Evolutionary conservation across 495 filamentous ascomycete genomes (phyloP).

Genomic region (Thozetella sp.): DNA sequence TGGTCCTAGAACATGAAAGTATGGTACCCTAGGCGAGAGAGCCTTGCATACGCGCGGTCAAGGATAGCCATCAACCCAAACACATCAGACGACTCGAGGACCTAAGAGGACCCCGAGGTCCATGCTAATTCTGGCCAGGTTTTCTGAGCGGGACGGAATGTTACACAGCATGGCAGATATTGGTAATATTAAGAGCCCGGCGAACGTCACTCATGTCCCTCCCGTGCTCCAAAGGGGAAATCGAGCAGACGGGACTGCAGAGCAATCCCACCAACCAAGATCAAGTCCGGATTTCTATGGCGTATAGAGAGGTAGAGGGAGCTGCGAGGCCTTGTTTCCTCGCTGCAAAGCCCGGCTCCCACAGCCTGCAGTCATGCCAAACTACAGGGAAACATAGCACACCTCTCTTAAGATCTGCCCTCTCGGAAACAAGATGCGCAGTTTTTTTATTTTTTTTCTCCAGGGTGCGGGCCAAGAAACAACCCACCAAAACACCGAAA

Average conservation of each 20-base stretch:
- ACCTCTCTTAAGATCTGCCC: neutral
- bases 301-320: neutral
- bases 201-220: too few relatives aligned
- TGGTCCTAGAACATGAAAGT: too few relatives aligned
- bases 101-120: neutral
- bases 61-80: neutral
- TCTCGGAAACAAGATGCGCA: neutral
- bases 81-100: neutral
- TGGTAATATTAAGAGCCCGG: too few relatives aligned
- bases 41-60: neutral
- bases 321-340: neutral
- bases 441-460: too few relatives aligned
- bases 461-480: too few relatives aligned
- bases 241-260: too few relatives aligned
- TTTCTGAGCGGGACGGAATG: too few relatives aligned
- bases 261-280: neutral
- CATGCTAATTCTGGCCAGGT: constrained; percentile 1
- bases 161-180: too few relatives aligned
- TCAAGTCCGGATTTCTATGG: neutral
- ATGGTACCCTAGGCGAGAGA: neutral
- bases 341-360: too few relatives aligned
- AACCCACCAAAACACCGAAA: too few relatives aligned
- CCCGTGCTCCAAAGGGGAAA: too few relatives aligned
- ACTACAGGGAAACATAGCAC: neutral
- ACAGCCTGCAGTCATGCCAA: neutral